These are phyloP conservation scores for Pseudoscleropodium purum DNA, from an alignment of 225 moss, liverwort and hornwort species.

Conservation along the genomic window DNA sequence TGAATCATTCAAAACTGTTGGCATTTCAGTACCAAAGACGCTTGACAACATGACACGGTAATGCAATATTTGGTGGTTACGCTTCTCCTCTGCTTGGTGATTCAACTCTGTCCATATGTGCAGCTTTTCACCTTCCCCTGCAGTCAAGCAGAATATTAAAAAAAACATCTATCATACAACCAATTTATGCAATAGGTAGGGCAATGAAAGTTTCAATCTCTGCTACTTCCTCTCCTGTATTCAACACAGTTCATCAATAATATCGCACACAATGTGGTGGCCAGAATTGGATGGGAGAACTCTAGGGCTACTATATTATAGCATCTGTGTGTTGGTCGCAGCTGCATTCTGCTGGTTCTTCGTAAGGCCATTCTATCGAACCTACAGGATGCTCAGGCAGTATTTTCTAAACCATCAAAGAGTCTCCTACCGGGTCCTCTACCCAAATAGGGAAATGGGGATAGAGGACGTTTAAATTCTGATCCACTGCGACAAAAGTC, in stretches of 20 bases:
- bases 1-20: background rate
- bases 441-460: background rate
- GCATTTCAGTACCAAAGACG: background rate
- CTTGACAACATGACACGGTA: background rate
- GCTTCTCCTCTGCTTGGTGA: background rate
- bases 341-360: background rate
- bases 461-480: background rate
- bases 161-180: background rate
- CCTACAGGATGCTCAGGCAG: background rate
- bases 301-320: background rate
- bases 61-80: background rate
- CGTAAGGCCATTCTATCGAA: background rate
- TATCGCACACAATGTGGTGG: background rate
- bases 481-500: background rate
- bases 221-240: background rate
- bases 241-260: background rate
- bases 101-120: background rate
- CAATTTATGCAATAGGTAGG: background rate
- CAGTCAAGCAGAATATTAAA: background rate
- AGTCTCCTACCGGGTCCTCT: background rate
- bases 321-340: background rate
- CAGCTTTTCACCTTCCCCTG: background rate
- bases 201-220: background rate
- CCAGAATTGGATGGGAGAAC: background rate
- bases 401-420: background rate